Conservation (phyloP, 2,329 filamentous ascomycete species). For the Beauveria rudraprayagi region DNA sequence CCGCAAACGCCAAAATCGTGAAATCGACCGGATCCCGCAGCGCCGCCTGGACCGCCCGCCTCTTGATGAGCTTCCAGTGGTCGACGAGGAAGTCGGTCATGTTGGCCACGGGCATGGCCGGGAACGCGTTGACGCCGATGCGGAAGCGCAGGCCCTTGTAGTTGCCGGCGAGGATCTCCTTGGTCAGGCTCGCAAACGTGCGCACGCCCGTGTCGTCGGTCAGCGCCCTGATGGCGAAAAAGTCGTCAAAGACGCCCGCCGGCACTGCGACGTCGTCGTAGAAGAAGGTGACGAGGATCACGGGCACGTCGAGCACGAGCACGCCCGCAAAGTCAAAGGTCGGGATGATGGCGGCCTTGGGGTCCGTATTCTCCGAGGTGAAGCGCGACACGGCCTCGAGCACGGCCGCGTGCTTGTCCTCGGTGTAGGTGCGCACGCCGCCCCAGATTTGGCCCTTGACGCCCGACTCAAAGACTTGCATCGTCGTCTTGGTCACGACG, state of each 20-base stretch:
- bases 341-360: constrained; percentile 13
- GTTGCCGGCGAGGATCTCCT: constrained; percentile 12
- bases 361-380: constrained; percentile 11
- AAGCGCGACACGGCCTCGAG: constrained; percentile 11
- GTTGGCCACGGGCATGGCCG: constrained; percentile 15
- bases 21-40: constrained; percentile 10
- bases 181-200: constrained; percentile 35
- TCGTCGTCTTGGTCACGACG: constrained; percentile 21
- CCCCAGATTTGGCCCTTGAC: constrained; percentile 11
- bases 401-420: constrained; percentile 6
- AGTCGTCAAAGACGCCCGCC: constrained; percentile 45
- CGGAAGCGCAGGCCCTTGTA: constrained; percentile 15
- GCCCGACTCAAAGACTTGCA: constrained; percentile 8
- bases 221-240: constrained; percentile 37
- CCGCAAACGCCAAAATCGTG: constrained; percentile 12
- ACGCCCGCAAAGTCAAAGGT: constrained; percentile 11
- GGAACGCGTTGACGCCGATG: constrained; percentile 17
- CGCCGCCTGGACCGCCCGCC: background rate
- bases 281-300: constrained; percentile 28
- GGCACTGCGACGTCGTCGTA: constrained; percentile 51
- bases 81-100: constrained; percentile 16
- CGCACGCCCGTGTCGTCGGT: constrained; percentile 39
- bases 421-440: constrained; percentile 11
- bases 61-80: constrained; percentile 10
- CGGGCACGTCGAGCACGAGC: constrained; percentile 6